A percentile compares a stretch with the other conserved stretches of the same genome.
These are phyloP conservation scores for Nakaseomyces sp. DNA, from an alignment of 1,139 yeast genomes.

Conservation along the genomic window DNA sequence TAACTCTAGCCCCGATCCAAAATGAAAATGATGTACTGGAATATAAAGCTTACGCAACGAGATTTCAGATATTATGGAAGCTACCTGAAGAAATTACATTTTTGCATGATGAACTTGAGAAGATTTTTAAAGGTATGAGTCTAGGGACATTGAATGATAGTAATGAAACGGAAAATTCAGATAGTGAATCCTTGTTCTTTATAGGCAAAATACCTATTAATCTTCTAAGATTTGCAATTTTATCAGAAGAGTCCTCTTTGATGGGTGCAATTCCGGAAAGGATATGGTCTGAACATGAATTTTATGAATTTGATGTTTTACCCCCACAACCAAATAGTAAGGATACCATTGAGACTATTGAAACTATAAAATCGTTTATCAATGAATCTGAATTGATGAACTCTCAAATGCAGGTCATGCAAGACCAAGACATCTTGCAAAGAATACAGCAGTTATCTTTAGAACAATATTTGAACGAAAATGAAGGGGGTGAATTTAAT, in stretches of 20 bases:
- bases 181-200: slow-evolving; percentile 16
- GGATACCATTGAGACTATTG: slow-evolving; percentile 28
- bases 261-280: slow-evolving; percentile 59
- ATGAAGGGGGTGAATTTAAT: slow-evolving; percentile 5
- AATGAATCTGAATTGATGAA: slow-evolving; percentile 30
- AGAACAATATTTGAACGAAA: slow-evolving; percentile 26
- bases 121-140: slow-evolving; percentile 31
- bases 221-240: slow-evolving; percentile 53
- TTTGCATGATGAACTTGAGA: slow-evolving; percentile 39
- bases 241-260: slow-evolving; percentile 60
- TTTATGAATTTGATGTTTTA: slow-evolving; percentile 60
- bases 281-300: slow-evolving; percentile 55
- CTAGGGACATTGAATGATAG: slow-evolving; percentile 9
- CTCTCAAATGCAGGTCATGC: slow-evolving; percentile 23
- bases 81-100: slow-evolving; percentile 37
- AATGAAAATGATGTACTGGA: slow-evolving; percentile 13
- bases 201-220: slow-evolving; percentile 44
- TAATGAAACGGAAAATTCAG: neutral
- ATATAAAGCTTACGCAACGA: slow-evolving; percentile 22
- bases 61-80: slow-evolving; percentile 25
- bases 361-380: slow-evolving; percentile 34
- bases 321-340: slow-evolving; percentile 44
- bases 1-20: neutral
- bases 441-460: slow-evolving; percentile 29
- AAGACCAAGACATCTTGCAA: slow-evolving; percentile 27